Evolutionary conservation across 2,329 filamentous ascomycete genomes (phyloP).

Genomic region (Fusarium keratoplasticum): DNA sequence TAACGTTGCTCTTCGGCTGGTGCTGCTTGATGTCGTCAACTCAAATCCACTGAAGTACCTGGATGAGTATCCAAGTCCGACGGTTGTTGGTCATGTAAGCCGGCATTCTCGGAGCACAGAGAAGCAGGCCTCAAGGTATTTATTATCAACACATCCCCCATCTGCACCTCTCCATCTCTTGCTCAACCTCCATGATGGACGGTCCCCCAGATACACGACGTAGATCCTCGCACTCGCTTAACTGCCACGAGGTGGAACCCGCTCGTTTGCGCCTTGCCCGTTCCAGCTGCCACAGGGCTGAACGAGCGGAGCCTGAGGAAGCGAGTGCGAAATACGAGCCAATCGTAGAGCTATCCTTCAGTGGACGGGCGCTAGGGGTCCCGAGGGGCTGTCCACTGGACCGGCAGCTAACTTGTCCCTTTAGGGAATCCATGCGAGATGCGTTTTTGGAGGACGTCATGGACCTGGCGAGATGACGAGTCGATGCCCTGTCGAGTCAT

Average conservation of each 20-base stretch:
- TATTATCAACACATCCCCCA: not conserved
- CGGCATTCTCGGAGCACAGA: not conserved
- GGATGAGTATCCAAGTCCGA: not conserved
- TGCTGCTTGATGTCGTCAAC: not conserved
- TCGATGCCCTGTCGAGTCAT: conserved; percentile 11
- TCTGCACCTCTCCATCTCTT: not conserved
- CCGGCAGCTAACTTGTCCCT: conserved; percentile 5
- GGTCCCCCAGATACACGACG: not conserved
- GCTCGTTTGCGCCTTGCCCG: not conserved
- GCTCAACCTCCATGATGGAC: not conserved
- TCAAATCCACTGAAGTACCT: not conserved
- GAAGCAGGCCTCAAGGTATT: not conserved
- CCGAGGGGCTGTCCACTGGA: not conserved
- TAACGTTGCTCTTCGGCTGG: not conserved
- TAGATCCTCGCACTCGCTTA: conserved; percentile 23
- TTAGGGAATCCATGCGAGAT: conserved; percentile 27
- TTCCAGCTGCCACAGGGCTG: conserved; percentile 24
- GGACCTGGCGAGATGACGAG: conserved; percentile 17
- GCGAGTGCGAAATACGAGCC: conserved; percentile 21
- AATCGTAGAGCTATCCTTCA: conserved; percentile 8
- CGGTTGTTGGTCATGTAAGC: not conserved
- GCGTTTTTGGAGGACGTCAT: conserved; percentile 13
- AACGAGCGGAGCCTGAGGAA: not conserved
- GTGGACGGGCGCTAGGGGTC: conserved; percentile 23
- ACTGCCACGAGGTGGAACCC: conserved; percentile 7